Conservation (phyloP, 2,329 filamentous ascomycete species). For the Sphaceloma murrayae region DNA sequence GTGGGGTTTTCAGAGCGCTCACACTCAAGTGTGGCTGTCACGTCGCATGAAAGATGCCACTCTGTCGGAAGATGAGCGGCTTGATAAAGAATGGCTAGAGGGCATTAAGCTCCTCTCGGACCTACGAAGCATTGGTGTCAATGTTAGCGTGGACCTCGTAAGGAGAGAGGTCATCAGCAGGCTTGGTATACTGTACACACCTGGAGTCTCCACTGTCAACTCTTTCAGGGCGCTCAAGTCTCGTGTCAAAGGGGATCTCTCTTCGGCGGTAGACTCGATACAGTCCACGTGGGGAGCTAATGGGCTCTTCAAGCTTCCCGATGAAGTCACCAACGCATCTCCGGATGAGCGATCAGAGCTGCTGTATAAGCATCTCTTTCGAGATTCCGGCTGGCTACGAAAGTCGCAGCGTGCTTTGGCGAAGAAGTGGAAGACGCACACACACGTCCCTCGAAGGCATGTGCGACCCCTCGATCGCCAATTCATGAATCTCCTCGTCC, state of each 20-base stretch:
- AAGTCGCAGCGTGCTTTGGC: not conserved
- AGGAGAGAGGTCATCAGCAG: constrained; percentile 23
- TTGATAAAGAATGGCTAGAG: constrained; percentile 23
- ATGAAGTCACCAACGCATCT: not conserved
- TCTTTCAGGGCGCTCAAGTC: constrained; percentile 4
- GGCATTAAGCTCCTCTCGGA: constrained; percentile 25
- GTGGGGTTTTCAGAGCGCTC: constrained; percentile 27
- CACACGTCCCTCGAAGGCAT: not conserved
- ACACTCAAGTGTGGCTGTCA: constrained; percentile 17
- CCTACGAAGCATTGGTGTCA: constrained; percentile 23
- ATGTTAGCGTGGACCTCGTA: constrained; percentile 19
- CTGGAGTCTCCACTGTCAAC: constrained; percentile 19
- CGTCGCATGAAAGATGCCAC: not conserved
- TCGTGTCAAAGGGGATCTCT: not conserved
- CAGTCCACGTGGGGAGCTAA: constrained; percentile 8
- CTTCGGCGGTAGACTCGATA: not conserved
- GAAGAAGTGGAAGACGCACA: not conserved
- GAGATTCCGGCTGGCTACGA: constrained; percentile 1
- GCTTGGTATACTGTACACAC: constrained; percentile 31
- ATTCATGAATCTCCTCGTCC: not conserved
- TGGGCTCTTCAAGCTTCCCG: constrained; percentile 1
- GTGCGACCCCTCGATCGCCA: not conserved
- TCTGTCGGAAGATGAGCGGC: not conserved
- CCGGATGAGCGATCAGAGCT: not conserved
- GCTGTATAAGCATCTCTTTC: not conserved